phyloP scores from a whole-genome alignment of 2,329 filamentous ascomycete species.

The Intubia oerlemansii region DNA sequence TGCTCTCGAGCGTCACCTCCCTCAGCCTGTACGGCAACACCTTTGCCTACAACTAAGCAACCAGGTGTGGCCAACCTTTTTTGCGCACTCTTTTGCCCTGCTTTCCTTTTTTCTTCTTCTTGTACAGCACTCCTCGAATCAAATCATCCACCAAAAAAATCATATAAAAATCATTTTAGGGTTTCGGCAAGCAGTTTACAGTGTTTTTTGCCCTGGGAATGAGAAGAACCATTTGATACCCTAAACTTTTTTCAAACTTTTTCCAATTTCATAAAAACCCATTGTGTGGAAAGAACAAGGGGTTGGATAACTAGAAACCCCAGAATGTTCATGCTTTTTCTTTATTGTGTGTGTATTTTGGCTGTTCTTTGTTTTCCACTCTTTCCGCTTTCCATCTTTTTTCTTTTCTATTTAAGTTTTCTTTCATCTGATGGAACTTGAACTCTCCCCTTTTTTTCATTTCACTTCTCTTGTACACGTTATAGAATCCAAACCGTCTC shows the following conservation, averaged over 20 bases:
- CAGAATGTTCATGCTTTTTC: no score
- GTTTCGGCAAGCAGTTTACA: no score
- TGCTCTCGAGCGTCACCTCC: slow-evolving; percentile 18
- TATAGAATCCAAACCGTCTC: no score
- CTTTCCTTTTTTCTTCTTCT: no score
- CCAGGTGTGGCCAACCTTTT: no score
- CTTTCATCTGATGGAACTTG: not conserved
- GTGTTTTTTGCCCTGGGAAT: slow-evolving; percentile 2
- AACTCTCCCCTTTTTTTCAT: no score
- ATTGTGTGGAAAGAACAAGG: no score
- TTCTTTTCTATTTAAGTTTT: slow-evolving; percentile 2
- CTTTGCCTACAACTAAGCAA: slow-evolving; percentile 21
- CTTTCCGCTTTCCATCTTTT: slow-evolving; percentile 1
- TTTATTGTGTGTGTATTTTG: no score
- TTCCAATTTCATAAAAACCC: no score
- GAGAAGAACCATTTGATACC: slow-evolving; percentile 7
- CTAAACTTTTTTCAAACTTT: slow-evolving; percentile 6
- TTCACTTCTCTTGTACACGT: slow-evolving; percentile 1
- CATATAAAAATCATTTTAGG: not conserved
- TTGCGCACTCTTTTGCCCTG: no score
- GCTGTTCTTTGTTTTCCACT: slow-evolving; percentile 1
- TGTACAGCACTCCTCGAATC: no score
- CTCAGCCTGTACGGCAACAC: slow-evolving; percentile 25
- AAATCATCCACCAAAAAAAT: not conserved
- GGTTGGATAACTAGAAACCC: no score